Conservation (phyloP, 2,329 filamentous ascomycete species). For the Stemphylium beticola region DNA sequence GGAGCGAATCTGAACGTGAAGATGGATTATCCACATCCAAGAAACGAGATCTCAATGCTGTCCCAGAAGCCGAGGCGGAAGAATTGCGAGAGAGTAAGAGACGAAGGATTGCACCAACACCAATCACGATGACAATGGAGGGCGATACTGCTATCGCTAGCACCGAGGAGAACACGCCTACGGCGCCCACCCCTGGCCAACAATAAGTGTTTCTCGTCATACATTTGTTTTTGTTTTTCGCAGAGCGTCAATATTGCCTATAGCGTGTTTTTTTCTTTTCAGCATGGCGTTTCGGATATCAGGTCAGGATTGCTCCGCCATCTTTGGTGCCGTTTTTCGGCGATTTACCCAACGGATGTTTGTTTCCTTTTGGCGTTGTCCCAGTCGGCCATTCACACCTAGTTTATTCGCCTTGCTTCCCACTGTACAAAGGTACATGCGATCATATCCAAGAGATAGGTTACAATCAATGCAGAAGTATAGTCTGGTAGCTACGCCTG, state of each 20-base stretch:
- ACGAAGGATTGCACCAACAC: constrained; percentile 55
- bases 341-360: constrained; percentile 5
- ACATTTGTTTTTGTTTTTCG: constrained; percentile 1
- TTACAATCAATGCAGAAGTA: constrained; percentile 6
- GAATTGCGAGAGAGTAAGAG: constrained; percentile 50
- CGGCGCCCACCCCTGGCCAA: constrained; percentile 23
- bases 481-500: neutral
- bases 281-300: constrained; percentile 30
- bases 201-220: constrained; percentile 13
- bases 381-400: neutral
- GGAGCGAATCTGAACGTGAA: constrained; percentile 46
- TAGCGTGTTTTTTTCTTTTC: constrained; percentile 9
- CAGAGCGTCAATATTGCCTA: constrained; percentile 1
- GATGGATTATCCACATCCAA: constrained; percentile 33
- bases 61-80: constrained; percentile 45
- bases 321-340: constrained; percentile 2
- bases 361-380: constrained; percentile 1
- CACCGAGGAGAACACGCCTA: constrained; percentile 40
- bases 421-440: constrained; percentile 8
- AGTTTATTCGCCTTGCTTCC: neutral
- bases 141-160: constrained; percentile 38
- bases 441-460: constrained; percentile 6
- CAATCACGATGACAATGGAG: constrained; percentile 40
- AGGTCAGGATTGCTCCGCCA: constrained; percentile 1
- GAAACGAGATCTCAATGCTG: constrained; percentile 48